Conservation (phyloP, 257 asterid genomes). For the Gentiana dahurica region DNA sequence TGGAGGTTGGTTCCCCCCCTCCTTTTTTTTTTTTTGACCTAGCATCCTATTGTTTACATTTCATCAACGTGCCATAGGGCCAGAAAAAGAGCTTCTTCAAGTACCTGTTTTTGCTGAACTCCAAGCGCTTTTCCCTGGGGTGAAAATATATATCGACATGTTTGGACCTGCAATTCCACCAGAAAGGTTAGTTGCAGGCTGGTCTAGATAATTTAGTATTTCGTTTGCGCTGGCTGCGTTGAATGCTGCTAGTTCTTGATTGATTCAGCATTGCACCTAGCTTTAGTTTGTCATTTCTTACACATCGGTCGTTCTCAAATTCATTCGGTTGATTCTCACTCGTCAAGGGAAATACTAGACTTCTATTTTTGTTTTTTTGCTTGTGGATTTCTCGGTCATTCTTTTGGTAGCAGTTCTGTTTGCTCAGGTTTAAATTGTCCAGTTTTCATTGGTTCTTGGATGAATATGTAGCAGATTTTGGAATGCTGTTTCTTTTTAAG, state of each 20-base stretch:
- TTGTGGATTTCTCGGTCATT: too few relatives aligned
- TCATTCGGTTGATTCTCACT: too few relatives aligned
- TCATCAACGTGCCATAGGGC: conserved; percentile 30
- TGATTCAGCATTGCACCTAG: too few relatives aligned
- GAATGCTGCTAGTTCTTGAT: background rate
- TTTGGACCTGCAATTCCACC: conserved; percentile 77
- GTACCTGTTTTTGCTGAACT: conserved; percentile 71
- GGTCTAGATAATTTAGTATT: background rate
- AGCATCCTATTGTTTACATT: too few relatives aligned
- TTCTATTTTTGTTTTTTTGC: too few relatives aligned
- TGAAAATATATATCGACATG: conserved; percentile 47
- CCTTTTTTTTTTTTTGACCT: too few relatives aligned
- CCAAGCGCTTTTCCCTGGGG: conserved; percentile 69
- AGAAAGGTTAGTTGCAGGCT: conserved; percentile 34
- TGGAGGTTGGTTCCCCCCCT: too few relatives aligned
- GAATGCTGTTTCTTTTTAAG: too few relatives aligned
- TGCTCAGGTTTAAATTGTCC: background rate
- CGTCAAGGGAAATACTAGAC: background rate
- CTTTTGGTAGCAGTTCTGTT: too few relatives aligned
- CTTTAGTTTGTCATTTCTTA: background rate
- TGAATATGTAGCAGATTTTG: too few relatives aligned
- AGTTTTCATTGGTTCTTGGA: too few relatives aligned
- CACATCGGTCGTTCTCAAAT: background rate
- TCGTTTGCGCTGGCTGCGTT: background rate
- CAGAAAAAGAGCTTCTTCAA: conserved; percentile 83